These are phyloP conservation scores for Aspergillus caelatus DNA, from an alignment of 2,329 filamentous ascomycete species.

Conservation along the genomic window DNA sequence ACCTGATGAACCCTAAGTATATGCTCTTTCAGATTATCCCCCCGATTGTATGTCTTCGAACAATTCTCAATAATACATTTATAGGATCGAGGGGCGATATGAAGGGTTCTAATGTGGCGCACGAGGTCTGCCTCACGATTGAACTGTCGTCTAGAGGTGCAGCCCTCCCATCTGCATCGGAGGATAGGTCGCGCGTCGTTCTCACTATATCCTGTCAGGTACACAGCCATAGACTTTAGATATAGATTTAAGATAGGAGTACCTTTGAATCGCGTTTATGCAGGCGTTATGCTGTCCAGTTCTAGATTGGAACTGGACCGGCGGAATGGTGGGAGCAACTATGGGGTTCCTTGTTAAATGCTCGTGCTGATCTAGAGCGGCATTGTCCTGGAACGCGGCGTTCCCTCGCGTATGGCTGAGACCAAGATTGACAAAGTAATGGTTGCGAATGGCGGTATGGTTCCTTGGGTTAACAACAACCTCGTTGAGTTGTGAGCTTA, in stretches of 20 bases:
- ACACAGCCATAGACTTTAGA: not conserved
- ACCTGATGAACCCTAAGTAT: not conserved
- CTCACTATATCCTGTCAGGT: not conserved
- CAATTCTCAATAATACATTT: not conserved
- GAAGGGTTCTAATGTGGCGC: slow-evolving; percentile 1
- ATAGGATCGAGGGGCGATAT: slow-evolving; percentile 1
- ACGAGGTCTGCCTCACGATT: not conserved
- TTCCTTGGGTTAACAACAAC: too few species aligned
- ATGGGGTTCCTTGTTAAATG: not conserved
- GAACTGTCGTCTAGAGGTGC: slow-evolving; percentile 1
- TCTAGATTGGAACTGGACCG: not conserved
- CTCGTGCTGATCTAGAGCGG: not conserved
- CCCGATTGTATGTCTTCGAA: slow-evolving; percentile 3
- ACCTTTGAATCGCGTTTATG: not conserved
- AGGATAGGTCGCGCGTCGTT: not conserved
- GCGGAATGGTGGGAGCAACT: not conserved
- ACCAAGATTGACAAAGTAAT: too few species aligned
- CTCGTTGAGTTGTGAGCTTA: not conserved
- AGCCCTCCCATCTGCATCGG: slow-evolving; percentile 9
- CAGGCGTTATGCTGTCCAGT: not conserved
- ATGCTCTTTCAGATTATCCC: slow-evolving; percentile 4
- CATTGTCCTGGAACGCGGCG: not conserved
- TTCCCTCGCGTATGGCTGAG: not conserved
- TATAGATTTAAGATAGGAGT: not conserved
- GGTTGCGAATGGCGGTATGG: too few species aligned